Evolutionary conservation across 306 rosid species (phyloP).

Genomic region (Pueraria montana): DNA sequence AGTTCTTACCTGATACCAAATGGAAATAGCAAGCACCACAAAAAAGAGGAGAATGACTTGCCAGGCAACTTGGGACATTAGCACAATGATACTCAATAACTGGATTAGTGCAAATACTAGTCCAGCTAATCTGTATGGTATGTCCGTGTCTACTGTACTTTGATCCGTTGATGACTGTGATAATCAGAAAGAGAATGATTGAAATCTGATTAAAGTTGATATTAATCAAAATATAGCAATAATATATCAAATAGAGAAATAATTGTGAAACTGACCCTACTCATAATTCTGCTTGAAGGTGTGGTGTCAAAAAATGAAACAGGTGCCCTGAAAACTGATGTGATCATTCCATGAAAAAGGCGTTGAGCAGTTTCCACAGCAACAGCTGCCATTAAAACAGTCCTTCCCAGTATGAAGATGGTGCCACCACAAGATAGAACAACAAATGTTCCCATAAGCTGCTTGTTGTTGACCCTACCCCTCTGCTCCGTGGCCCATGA

Average conservation of each 20-base stretch:
- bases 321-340: slow-evolving; percentile 85
- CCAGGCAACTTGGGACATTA: slow-evolving; percentile 89
- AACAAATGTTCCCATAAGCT: slow-evolving; percentile 66
- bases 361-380: slow-evolving; percentile 82
- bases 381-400: slow-evolving; percentile 76
- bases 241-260: slow-evolving; percentile 10
- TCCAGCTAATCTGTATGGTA: slow-evolving; percentile 91
- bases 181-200: slow-evolving; percentile 4
- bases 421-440: slow-evolving; percentile 89
- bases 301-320: slow-evolving; percentile 84
- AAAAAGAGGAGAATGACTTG: slow-evolving; percentile 79
- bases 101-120: slow-evolving; percentile 88
- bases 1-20: slow-evolving; percentile 79
- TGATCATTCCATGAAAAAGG: slow-evolving; percentile 80
- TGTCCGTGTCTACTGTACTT: slow-evolving; percentile 85
- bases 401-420: slow-evolving; percentile 85
- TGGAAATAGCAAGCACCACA: slow-evolving; percentile 65
- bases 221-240: neutral
- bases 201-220: neutral
- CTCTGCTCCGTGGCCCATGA: slow-evolving; percentile 86
- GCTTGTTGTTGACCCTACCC: slow-evolving; percentile 55
- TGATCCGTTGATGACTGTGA: slow-evolving; percentile 89
- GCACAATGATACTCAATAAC: slow-evolving; percentile 72
- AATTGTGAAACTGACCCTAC: slow-evolving; percentile 67
- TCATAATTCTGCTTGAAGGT: slow-evolving; percentile 88